Evolutionary conservation across 495 filamentous ascomycete species (phyloP), one percentile per base, ranked within the genome.

Genomic region (Lophiostoma macrostomum): DNA sequence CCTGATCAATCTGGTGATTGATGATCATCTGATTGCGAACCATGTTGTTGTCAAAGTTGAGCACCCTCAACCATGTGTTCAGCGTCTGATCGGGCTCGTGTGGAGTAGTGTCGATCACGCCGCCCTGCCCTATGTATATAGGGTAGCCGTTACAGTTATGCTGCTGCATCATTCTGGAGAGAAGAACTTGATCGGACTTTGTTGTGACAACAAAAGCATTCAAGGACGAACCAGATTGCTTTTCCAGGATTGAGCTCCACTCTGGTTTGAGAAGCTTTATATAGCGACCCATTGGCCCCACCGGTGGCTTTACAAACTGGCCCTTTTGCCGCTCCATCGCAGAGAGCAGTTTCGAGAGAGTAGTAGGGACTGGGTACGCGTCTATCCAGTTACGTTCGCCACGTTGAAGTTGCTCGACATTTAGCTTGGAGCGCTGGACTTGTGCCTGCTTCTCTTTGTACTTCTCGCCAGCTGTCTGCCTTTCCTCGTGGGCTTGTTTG

Each of bases 171-270:
- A 91, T 60, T 1, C 62, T 61, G 0, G 71, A 70, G 2, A 96
- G 76, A 14, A 78, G 71, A 14, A 68, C 73, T 64, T 84, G 79
- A 64, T 96, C 91, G 31, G 68, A 60, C 60, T 84, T 85, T 52
- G 73, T 87, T 10, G 81, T 83, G 24, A 96, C 91, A 44, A 96
- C 74, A 65, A 97, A 99, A 12, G 75, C 80, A 48, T 75, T 82
- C 42, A 96, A 69, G 13, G 64, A 76, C 4, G 43, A 63, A 37
- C 87, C 87, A 34, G 95, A 69, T 3, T 77, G 76, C 50, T 75
- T 81, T 64, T 99, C 93, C 7, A 97, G 65, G 43, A 91, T 80
- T n/a, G 76, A 80, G 5, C 84, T 84, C 93, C 93, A 99, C 61
- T 86, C 73, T 5, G 87, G 86, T 53, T 93, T 82, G 20, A 82